Conservation (phyloP, 23 red algal genomes). For the Chondrus crispus region DNA sequence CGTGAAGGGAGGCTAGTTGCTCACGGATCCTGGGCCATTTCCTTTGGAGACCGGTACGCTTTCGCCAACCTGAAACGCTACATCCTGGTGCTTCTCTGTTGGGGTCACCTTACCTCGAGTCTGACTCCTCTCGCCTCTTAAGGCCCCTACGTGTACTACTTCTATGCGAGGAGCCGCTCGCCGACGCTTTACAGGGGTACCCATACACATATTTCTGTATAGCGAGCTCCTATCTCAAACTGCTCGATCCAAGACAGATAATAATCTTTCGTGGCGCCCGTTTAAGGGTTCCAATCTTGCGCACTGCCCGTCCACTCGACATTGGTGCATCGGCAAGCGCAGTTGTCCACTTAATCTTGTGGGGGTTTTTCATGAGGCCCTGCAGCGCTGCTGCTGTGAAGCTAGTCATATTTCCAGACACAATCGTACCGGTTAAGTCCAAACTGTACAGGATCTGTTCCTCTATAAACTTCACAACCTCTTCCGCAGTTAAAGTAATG, state of each 20-base stretch:
- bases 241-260: background rate
- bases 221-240: too few species aligned
- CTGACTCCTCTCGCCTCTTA: too few species aligned
- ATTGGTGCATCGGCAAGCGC: background rate
- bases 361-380: background rate
- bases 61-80: too few species aligned
- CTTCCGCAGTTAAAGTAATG: background rate
- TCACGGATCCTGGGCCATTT: too few species aligned
- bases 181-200: too few species aligned
- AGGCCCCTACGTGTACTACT: too few species aligned
- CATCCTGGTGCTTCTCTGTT: too few species aligned
- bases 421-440: background rate
- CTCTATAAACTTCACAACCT: conserved; percentile 8
- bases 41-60: too few species aligned
- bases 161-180: too few species aligned
- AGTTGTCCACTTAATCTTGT: background rate
- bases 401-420: background rate
- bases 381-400: background rate
- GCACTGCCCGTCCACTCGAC: background rate
- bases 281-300: conserved; percentile 15
- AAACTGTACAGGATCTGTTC: background rate
- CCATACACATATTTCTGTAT: too few species aligned
- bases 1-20: too few species aligned
- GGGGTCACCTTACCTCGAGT: too few species aligned
- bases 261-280: background rate